Evolutionary conservation across 257 asterid genomes (phyloP), one percentile per base, ranked within the genome.

Genomic region (Ocimum tenuiflorum): DNA sequence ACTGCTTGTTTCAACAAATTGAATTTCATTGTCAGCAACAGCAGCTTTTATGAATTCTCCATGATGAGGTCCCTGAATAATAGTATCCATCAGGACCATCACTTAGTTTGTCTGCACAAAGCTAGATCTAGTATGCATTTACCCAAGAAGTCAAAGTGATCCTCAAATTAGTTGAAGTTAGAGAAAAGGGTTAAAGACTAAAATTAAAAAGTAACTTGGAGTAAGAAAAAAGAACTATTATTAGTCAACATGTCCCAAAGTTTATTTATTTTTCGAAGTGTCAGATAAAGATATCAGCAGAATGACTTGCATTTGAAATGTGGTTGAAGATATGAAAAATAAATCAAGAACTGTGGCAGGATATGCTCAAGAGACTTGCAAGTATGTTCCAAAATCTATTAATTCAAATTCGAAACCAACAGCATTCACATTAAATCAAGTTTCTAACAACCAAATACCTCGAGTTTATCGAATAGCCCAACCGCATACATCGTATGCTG

Each of bases 31-130:
- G 49, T 94, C 99, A 46, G 80, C 76, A 65, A 57, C 69, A 48
- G 99, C 95, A 65, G 96, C 95, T 76, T 83, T 86, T 22, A 73
- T n/a, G 63, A 86, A 94, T 63, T 82, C 95, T 63, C 68, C 87
- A 65, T 90, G 85, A 59, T 85, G 86, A 42, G 75, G 69, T 73
- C 92, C 99, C 99, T 94, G 86, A 68, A 63, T 61, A n/a, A 73
- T 47, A 72, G 19, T 31, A 38, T 38, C n/a, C n/a, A n/a, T n/a
- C n/a, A 24, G 1, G 27, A n/a, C n/a, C n/a, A n/a, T 5, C 48
- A 75, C 56, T 72, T 64, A 65, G 56, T 72, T n/a, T 20, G 8
- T 51, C 15, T 19, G 22, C 41, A 65, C 19, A n/a, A 63, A 27
- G 5, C 46, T 23, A 67, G 56, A 62, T 36, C 59, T 18, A 58